Evolutionary conservation across 805 yeast species (phyloP), one percentile per base, ranked within the genome.

Genomic region (Zygotorulaspora sp.): DNA sequence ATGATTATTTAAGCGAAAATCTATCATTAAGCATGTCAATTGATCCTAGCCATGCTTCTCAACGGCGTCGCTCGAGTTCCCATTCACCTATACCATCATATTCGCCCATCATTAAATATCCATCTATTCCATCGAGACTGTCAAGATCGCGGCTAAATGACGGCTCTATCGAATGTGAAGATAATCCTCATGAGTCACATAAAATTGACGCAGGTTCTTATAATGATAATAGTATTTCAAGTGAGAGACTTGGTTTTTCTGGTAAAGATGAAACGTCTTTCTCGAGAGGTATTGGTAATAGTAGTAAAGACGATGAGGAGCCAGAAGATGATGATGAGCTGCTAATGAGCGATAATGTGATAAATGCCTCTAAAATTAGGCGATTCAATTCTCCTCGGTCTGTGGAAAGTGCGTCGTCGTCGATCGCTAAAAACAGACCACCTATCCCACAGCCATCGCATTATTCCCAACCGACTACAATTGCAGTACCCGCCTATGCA

Each of bases 1-100:
- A 77, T 48, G 79, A 75, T 41, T 66, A 74, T 25, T 57, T 77
- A 26, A 67, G 78, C 30, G 83, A 77, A 18, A 74, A 75, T 48
- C 65, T 78, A 8, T 68, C 70, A 20, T 74, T 77, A 28, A 75
- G 81, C 43, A 47, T 74, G 37, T 59, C 65, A 3, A 27, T 56
- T 30, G 58, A 56, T 15, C 48, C 46, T 10, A 29, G 41, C 12
- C 49, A 43, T 33, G 32, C 46, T 24, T 31, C 41, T 7, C 48
- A 39, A n/a, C 41, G 55, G 16, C 42, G 45, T 8, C 40, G 53
- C 3, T 58, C 61, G 11, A 36, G 54, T 14, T 64, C 68, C 2
- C 51, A 51, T 32, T 64, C 69, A 1, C 68, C 69, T 12, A 43
- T 57, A 19, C 57, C 65, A 7, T 55, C 61, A 13, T 42, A 49